Percentiles rank a stretch among this genome's conserved stretches.
Evolutionary conservation across 1,139 yeast genomes (phyloP).

Genomic region (Suhomyces taliae): DNA sequence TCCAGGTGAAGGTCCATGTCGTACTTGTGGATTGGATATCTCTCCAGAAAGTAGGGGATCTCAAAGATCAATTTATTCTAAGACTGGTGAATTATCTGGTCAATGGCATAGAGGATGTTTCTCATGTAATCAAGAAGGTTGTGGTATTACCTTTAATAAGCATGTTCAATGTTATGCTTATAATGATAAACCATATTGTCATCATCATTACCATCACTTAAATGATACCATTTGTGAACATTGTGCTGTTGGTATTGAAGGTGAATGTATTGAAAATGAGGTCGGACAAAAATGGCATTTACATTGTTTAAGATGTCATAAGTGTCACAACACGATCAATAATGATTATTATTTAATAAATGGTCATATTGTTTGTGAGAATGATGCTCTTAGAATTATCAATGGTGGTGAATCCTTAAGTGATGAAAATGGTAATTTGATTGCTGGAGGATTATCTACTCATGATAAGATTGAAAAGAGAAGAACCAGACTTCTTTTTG

Average conservation of each 20-base stretch:
- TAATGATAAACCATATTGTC: slow-evolving; percentile 79
- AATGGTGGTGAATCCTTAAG: slow-evolving; percentile 23
- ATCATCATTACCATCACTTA: slow-evolving; percentile 71
- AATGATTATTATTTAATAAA: slow-evolving; percentile 59
- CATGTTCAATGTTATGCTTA: slow-evolving; percentile 75
- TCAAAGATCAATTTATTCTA: slow-evolving; percentile 60
- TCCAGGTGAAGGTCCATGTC: slow-evolving; percentile 76
- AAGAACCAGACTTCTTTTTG: slow-evolving; percentile 42
- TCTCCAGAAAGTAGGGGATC: slow-evolving; percentile 48
- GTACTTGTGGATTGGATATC: slow-evolving; percentile 55
- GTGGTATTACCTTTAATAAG: slow-evolving; percentile 56
- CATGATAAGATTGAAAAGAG: slow-evolving; percentile 45
- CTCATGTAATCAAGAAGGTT: slow-evolving; percentile 55
- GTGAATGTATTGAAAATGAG: slow-evolving; percentile 83
- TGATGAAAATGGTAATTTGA: slow-evolving; percentile 24
- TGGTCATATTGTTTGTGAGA: slow-evolving; percentile 53
- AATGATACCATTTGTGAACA: slow-evolving; percentile 73
- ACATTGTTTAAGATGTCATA: slow-evolving; percentile 57
- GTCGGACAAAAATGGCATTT: slow-evolving; percentile 65
- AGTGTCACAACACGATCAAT: slow-evolving; percentile 48
- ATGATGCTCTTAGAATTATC: slow-evolving; percentile 34
- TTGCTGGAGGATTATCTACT: slow-evolving; percentile 25
- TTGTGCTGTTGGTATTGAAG: slow-evolving; percentile 82
- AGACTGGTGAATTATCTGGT: slow-evolving; percentile 80
- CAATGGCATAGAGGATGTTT: slow-evolving; percentile 94